Percentiles rank a stretch among this genome's conserved stretches.
phyloP scores from a whole-genome alignment of 179 eudicot genomes.

The Spergularia azorica region DNA sequence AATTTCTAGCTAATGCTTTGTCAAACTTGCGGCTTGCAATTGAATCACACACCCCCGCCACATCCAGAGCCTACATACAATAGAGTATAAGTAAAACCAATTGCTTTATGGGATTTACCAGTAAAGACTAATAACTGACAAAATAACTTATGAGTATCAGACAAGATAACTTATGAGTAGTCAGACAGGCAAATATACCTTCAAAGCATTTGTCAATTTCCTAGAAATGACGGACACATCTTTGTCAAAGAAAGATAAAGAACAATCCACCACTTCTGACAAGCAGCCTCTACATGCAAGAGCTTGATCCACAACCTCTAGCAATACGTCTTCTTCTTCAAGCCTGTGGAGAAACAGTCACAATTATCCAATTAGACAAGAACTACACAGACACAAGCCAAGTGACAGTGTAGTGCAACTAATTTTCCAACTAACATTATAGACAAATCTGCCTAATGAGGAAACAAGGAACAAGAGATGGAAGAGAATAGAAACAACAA shows the following conservation, averaged over 20 bases:
- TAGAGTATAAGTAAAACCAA: conserved; percentile 9
- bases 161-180: not conserved
- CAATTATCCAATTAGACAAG: conserved; percentile 2
- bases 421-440: not conserved
- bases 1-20: conserved; percentile 76
- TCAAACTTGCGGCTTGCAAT: conserved; percentile 62
- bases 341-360: conserved; percentile 49
- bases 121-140: not conserved
- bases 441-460: not conserved
- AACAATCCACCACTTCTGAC: conserved; percentile 56
- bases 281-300: conserved; percentile 61
- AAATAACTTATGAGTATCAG: not conserved
- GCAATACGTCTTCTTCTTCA: conserved; percentile 64
- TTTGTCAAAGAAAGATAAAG: conserved; percentile 51
- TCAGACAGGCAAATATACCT: conserved; percentile 50
- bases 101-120: not conserved
- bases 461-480: not conserved
- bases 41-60: conserved; percentile 60
- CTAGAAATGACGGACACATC: conserved; percentile 50
- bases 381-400: not conserved
- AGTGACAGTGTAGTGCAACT: not conserved
- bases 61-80: conserved; percentile 65
- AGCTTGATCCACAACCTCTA: conserved; percentile 73
- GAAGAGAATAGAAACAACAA: not conserved
- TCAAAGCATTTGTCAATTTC: conserved; percentile 64